phyloP scores from a whole-genome alignment of 768 basidiomycete species.

The Goffeauzyma gilvescens region DNA sequence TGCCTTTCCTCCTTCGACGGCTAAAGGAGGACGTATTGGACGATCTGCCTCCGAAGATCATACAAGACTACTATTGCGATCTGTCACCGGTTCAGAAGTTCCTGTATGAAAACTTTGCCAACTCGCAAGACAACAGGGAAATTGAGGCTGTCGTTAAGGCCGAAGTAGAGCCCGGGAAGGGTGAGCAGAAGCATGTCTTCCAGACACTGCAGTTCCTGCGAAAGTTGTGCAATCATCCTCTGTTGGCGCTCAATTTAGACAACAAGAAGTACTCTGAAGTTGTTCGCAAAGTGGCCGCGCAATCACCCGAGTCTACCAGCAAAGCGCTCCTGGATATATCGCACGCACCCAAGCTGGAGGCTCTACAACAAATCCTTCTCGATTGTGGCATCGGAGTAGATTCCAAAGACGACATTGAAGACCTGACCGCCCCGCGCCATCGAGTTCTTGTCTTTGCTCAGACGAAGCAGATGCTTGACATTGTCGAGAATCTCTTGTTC shows the following conservation, averaged over 20 bases:
- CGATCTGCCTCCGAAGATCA: conserved; percentile 95
- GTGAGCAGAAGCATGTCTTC: conserved; percentile 68
- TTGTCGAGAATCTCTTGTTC: conserved; percentile 88
- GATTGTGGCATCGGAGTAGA: conserved; percentile 77
- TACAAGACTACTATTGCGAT: conserved; percentile 98
- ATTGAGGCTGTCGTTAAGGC: not conserved
- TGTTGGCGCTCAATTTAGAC: conserved; percentile 65
- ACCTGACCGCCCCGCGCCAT: conserved; percentile 70
- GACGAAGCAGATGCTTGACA: conserved; percentile 96
- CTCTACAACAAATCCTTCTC: conserved; percentile 68
- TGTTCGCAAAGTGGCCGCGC: conserved; percentile 31
- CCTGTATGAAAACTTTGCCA: conserved; percentile 70
- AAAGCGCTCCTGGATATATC: conserved; percentile 43
- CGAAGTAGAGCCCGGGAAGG: conserved; percentile 33
- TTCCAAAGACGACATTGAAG: conserved; percentile 39
- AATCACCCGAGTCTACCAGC: conserved; percentile 22
- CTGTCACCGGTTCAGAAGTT: conserved; percentile 82
- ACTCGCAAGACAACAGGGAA: conserved; percentile 26
- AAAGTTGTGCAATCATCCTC: conserved; percentile 94
- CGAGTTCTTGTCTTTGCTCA: conserved; percentile 99
- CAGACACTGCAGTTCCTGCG: conserved; percentile 90
- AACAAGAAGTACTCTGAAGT: conserved; percentile 42
- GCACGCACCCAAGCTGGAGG: conserved; percentile 83
- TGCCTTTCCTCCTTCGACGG: conserved; percentile 91
- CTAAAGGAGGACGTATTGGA: conserved; percentile 91